These are phyloP conservation scores for Tricholoma matsutake DNA, from an alignment of 768 basidiomycete genomes.

Conservation along the genomic window DNA sequence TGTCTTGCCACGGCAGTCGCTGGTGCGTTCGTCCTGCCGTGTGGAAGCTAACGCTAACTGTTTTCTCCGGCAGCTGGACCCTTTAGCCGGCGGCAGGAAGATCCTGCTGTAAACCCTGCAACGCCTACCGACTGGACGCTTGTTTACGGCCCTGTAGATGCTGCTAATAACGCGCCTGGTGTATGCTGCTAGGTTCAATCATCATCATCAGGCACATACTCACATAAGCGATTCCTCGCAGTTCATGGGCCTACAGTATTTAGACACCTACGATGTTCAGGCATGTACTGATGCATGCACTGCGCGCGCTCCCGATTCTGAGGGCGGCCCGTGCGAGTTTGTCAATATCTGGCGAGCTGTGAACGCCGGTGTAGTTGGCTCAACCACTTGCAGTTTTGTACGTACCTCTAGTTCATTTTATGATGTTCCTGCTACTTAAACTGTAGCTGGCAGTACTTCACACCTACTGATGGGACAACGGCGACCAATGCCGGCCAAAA, in stretches of 20 bases:
- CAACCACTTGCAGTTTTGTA: conserved; percentile 48
- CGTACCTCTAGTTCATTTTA: conserved; percentile 6
- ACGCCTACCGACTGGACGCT: background rate
- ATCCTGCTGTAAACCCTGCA: background rate
- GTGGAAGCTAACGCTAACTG: background rate
- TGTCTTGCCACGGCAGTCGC: background rate
- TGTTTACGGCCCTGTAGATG: background rate
- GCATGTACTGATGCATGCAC: conserved; percentile 43
- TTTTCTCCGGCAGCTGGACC: background rate
- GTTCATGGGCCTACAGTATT: conserved; percentile 50
- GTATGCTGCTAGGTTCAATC: background rate
- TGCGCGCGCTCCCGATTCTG: conserved; percentile 36
- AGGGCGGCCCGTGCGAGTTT: conserved; percentile 43
- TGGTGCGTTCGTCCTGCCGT: background rate
- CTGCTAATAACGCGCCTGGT: background rate
- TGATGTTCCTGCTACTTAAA: background rate
- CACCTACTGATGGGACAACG: conserved; percentile 39
- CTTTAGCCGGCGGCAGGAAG: background rate
- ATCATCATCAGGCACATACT: background rate
- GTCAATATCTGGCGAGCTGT: conserved; percentile 52
- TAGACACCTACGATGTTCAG: conserved; percentile 43
- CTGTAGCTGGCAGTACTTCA: conserved; percentile 33
- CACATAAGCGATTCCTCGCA: conserved; percentile 10
- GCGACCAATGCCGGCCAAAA: conserved; percentile 45
- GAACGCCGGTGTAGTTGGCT: conserved; percentile 38